Evolutionary conservation across 2,329 filamentous ascomycete genomes (phyloP), one percentile per base, ranked within the genome.

Genomic region (Ascosphaera pollenicola): DNA sequence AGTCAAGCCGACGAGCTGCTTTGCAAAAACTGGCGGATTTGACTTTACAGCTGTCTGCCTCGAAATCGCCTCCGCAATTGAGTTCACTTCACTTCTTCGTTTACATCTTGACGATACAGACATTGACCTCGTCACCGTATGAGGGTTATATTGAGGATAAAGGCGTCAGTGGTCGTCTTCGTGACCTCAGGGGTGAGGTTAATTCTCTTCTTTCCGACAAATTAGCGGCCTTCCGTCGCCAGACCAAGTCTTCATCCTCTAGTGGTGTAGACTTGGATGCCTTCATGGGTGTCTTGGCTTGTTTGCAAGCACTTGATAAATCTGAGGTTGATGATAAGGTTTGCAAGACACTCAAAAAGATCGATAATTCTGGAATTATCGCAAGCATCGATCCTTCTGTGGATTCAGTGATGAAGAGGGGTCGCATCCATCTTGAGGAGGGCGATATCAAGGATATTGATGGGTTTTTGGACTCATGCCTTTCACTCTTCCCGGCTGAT

Each of bases 301-400:
- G 54, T 10, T 44, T 59, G 32, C 57, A 59, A 40, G 52, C 58
- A 30, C 58, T 61, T 41, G 54, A 57, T 42, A 56, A 59, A 38
- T 43, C 60, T 15, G 48, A 45, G 16, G 49, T 51, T 28, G 52
- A 54, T 40, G 47, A 48, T 13, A 54, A 59, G 19, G 52, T 54
- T 8, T 52, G 52, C 11, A 56, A 56, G 31, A 52, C 51, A 40
- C 35, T 59, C 24, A 47, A 47, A 31, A 56, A 57, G 44, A 52
- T 59, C 28, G 54, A 45, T 21, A 39, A 57, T 24, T 19, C 35
- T 6, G 17, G 19, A 5, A 36, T 18, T 10, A 8, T 36, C n/a
- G n/a, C n/a, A 15, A 15, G 11, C 5, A 13, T 32, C 4, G 30
- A 32, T n/a, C 6, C 11, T 32, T 32, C 30, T 13, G 10, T 13